phyloP scores from a whole-genome alignment of 192 early-diverging fungal species.

The Phycomyces blakesleeanus region DNA sequence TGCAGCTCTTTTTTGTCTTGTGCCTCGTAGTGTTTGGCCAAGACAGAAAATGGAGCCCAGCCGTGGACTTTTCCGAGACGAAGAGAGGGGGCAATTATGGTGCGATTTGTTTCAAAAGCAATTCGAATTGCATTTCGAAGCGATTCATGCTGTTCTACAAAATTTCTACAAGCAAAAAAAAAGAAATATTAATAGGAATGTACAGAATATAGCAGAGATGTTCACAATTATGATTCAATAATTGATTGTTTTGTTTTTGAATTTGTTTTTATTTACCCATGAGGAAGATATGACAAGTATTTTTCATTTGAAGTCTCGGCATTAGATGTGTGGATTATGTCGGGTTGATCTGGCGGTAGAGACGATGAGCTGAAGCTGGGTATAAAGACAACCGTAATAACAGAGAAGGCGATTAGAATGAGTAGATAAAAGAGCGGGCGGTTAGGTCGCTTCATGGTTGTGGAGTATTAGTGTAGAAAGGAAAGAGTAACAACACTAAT shows the following conservation, averaged over 20 bases:
- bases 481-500: background rate
- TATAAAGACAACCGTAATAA: background rate
- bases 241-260: background rate
- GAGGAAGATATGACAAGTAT: constrained; percentile 23
- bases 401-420: background rate
- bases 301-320: constrained; percentile 2
- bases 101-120: constrained; percentile 22
- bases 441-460: background rate
- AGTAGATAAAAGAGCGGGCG: background rate
- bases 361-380: background rate
- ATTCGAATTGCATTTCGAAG: constrained; percentile 23
- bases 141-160: constrained; percentile 22
- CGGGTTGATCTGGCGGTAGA: background rate
- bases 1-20: constrained; percentile 14
- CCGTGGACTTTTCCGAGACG: constrained; percentile 8
- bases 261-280: constrained; percentile 7
- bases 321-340: background rate
- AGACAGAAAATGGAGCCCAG: constrained; percentile 10
- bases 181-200: background rate
- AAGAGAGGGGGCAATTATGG: constrained; percentile 21
- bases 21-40: constrained; percentile 22
- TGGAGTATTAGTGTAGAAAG: background rate
- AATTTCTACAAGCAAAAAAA: constrained; percentile 14
- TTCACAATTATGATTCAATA: no score
- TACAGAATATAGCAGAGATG: no score